Percentiles rank a stretch among this genome's conserved stretches.
phyloP scores from a whole-genome alignment of 139 green algal genomes.

The Penium margaritaceum region DNA sequence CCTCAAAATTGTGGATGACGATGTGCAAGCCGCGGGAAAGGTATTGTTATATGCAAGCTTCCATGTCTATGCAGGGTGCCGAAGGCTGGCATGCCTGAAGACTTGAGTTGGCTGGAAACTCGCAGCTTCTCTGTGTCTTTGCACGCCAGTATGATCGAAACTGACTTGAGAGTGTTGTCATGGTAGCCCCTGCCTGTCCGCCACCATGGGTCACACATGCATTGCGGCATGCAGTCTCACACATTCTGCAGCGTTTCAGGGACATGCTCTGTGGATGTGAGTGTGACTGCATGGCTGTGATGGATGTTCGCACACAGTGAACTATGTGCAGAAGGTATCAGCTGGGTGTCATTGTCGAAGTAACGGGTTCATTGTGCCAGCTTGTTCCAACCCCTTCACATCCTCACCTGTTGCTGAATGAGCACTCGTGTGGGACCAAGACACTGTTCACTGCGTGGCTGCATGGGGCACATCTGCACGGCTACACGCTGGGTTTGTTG shows the following conservation, averaged over 20 bases:
- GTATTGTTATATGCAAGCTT: not conserved
- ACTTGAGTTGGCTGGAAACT: not conserved
- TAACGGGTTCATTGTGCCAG: too few relatives aligned
- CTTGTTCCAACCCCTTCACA: not conserved
- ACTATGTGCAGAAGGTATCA: too few relatives aligned
- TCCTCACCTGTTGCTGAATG: not conserved
- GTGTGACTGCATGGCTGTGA: too few relatives aligned
- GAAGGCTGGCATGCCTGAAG: too few relatives aligned
- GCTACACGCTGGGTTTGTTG: not conserved
- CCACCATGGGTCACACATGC: too few relatives aligned
- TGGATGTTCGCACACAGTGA: too few relatives aligned
- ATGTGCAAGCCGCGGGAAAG: constrained; percentile 12
- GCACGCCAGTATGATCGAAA: not conserved
- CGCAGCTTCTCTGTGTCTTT: not conserved
- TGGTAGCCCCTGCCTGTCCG: not conserved
- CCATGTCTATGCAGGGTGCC: not conserved
- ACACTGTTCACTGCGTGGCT: too few relatives aligned
- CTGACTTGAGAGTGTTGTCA: not conserved
- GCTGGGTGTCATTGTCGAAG: too few relatives aligned
- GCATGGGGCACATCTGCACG: too few relatives aligned
- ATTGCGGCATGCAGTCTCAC: too few relatives aligned
- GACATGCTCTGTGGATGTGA: too few relatives aligned
- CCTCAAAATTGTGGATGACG: constrained; percentile 35
- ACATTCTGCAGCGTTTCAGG: too few relatives aligned
- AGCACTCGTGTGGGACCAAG: not conserved